Percentiles rank a stretch among this genome's conserved stretches.
phyloP scores from a whole-genome alignment of 768 basidiomycete species.

The Agrocybe chaxingu region DNA sequence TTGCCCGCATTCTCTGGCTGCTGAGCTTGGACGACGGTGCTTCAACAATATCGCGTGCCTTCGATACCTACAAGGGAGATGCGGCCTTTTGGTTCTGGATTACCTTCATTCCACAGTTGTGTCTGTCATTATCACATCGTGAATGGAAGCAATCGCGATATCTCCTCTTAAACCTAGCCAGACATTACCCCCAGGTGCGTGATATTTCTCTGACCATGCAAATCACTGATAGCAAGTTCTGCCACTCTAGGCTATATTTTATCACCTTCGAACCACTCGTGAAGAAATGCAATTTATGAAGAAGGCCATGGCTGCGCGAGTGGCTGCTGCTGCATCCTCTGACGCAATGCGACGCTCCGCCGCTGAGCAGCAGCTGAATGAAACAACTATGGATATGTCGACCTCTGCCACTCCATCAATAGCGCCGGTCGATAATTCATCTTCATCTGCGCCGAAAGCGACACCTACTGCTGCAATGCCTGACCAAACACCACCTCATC shows the following conservation, averaged over 20 bases:
- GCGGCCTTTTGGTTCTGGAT: constrained; percentile 99
- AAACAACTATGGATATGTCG: constrained; percentile 14
- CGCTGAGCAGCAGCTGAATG: constrained; percentile 22
- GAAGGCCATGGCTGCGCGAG: constrained; percentile 35
- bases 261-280: constrained; percentile 77
- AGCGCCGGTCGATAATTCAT: constrained; percentile 14
- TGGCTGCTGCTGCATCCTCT: constrained; percentile 27
- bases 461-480: constrained; percentile 13
- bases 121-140: constrained; percentile 82
- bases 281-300: constrained; percentile 41
- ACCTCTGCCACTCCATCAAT: constrained; percentile 10
- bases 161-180: constrained; percentile 85
- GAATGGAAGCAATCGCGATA: constrained; percentile 93
- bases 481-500: constrained; percentile 20
- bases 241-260: constrained; percentile 79
- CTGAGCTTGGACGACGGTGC: constrained; percentile 84
- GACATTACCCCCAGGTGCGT: constrained; percentile 86
- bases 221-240: constrained; percentile 2
- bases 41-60: constrained; percentile 72
- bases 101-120: constrained; percentile 91
- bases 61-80: constrained; percentile 95
- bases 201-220: neutral
- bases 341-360: constrained; percentile 26
- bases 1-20: constrained; percentile 94
- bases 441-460: constrained; percentile 12